These are phyloP conservation scores for Microsporum audouinii DNA, from an alignment of 2,329 filamentous ascomycete genomes.

Conservation along the genomic window DNA sequence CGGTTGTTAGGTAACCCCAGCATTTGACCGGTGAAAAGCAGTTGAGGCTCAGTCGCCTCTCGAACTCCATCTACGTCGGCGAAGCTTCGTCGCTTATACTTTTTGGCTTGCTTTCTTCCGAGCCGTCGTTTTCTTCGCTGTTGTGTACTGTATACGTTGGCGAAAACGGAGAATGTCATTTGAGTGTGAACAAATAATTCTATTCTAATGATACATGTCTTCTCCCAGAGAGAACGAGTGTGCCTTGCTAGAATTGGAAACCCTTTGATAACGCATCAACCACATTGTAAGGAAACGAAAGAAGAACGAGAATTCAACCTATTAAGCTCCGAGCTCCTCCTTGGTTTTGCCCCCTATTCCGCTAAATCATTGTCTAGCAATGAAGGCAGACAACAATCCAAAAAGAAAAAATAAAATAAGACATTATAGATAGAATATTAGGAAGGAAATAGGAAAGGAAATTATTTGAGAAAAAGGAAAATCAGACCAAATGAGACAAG, in stretches of 20 bases:
- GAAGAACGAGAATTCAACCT: neutral
- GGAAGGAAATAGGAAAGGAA: neutral
- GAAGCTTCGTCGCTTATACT: too few species aligned
- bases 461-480: neutral
- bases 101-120: neutral
- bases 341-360: neutral
- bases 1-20: neutral
- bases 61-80: too few species aligned
- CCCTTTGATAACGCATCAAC: neutral
- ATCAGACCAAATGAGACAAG: neutral
- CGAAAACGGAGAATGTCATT: too few species aligned
- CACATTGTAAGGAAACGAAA: neutral
- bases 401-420: neutral
- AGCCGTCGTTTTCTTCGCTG: neutral
- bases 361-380: conserved; percentile 1
- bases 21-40: neutral
- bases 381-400: neutral
- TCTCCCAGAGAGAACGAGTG: neutral
- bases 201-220: conserved; percentile 2
- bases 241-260: neutral
- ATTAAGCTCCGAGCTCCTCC: conserved; percentile 3
- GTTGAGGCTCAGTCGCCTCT: neutral
- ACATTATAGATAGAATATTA: neutral
- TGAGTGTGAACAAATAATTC: neutral
- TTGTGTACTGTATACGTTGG: neutral